A percentile compares a stretch with the other conserved stretches of the same genome.
Evolutionary conservation across 2,329 filamentous ascomycete genomes (phyloP).

Genomic region (Aspergillus hiratsukae): DNA sequence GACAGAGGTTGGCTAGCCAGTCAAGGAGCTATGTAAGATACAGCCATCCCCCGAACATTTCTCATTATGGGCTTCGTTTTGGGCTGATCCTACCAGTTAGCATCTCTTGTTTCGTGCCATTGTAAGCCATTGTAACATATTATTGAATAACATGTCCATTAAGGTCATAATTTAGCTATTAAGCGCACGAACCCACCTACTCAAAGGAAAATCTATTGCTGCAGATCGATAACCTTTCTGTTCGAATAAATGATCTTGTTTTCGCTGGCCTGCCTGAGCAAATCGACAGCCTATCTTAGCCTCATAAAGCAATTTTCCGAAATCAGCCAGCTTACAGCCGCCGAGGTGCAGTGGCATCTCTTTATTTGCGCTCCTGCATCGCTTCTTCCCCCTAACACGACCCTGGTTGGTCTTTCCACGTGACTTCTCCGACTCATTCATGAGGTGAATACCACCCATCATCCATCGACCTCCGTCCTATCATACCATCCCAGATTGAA

Average conservation of each 20-base stretch:
- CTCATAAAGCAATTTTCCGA: background rate
- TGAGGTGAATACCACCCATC: background rate
- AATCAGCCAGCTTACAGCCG: background rate
- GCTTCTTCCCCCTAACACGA: background rate
- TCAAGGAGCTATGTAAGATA: constrained; percentile 7
- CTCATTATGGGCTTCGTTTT: background rate
- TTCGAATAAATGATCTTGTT: background rate
- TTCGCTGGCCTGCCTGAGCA: too few species aligned
- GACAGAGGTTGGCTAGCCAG: constrained; percentile 6
- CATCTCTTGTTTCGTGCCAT: background rate
- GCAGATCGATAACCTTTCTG: background rate
- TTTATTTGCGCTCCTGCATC: background rate
- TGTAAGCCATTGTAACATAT: background rate
- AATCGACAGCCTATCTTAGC: background rate
- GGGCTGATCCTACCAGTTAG: background rate
- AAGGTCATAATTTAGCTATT: background rate
- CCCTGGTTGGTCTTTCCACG: background rate
- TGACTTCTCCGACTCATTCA: background rate
- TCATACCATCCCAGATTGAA: background rate
- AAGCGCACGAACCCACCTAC: background rate
- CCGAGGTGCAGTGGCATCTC: background rate
- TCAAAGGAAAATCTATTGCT: background rate
- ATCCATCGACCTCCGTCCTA: constrained; percentile 21
- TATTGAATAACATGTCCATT: background rate
- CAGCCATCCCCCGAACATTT: background rate